phyloP scores from a whole-genome alignment of 768 basidiomycete genomes.

The Termitomyces sp. region DNA sequence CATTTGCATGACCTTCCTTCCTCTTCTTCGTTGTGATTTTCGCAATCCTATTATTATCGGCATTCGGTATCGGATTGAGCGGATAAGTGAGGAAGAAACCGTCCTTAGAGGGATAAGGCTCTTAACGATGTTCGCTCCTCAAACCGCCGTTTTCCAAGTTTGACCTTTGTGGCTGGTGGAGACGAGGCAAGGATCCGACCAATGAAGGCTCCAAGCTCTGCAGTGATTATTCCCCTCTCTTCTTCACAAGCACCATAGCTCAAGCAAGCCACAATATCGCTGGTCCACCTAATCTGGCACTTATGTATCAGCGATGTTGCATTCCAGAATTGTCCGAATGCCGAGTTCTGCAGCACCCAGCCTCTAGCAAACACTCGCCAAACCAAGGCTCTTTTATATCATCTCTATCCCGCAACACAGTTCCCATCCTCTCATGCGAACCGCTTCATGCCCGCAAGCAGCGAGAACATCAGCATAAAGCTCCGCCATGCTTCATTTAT shows the following conservation, averaged over 20 bases:
- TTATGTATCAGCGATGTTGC: constrained; percentile 31
- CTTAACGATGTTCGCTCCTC: too few species aligned
- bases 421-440: constrained; percentile 26
- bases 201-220: constrained; percentile 19
- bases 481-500: constrained; percentile 52
- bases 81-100: constrained; percentile 1
- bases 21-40: constrained; percentile 32
- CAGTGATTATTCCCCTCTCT: background rate
- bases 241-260: constrained; percentile 3
- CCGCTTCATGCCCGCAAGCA: constrained; percentile 38
- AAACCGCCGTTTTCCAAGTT: constrained; percentile 40
- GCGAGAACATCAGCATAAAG: constrained; percentile 53
- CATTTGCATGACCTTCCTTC: constrained; percentile 26
- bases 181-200: constrained; percentile 38
- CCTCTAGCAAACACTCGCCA: constrained; percentile 55
- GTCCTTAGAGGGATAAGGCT: too few species aligned
- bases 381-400: constrained; percentile 37
- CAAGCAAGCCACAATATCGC: constrained; percentile 31
- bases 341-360: constrained; percentile 43
- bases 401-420: constrained; percentile 28
- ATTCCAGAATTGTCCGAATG: constrained; percentile 64
- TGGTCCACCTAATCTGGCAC: constrained; percentile 51
- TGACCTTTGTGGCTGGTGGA: constrained; percentile 18
- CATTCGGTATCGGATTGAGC: background rate
- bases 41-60: background rate